Base-by-base conservation (phyloP, 345 rosid species). In the Dimocarpus longan region DNA sequence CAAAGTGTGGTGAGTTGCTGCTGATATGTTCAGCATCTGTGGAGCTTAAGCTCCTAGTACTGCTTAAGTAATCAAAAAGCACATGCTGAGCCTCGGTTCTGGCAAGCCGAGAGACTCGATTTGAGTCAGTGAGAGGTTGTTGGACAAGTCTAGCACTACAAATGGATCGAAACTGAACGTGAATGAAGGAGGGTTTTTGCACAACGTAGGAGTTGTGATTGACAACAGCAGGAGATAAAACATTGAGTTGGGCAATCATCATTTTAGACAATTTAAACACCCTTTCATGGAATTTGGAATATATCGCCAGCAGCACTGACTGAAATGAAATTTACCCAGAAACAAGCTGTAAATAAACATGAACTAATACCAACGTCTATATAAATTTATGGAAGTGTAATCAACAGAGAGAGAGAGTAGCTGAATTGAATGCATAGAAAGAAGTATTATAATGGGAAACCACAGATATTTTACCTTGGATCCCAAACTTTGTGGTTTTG, bases 11-110 rank as follows among this genome's bases (percentile, higher is more conserved):
- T 0, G 93, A 92, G 75, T 92, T 95, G 89, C 85, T 89, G 77
- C 98, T 93, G 28, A 95, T 91, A 87, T 95, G 89, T 76, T 95
- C 98, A 26, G 97, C 98, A 75, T 93, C 98, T 6, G 81, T 43
- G 71, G 82, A 89, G 68, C 83, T 78, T 40, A 87, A 63, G 84
- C 86, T 85, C 85, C 98, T 89, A 67, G 97, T 90, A 75, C 39
- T 62, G 82, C 90, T 92, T 86, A 93, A 89, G 89, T 95, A 95
- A 65, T 95, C 96, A 71, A 91, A 90, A 21, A 95, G 88, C 62
- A 84, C 95, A 46, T 24, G 84, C 44, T 88, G 94, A 69, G 93
- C 95, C 76, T 85, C 88, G 19, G 79, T 82, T 80, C 84, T 89
- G 44, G 80, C 84, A 13, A 43, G 59, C 39, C 92, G 74, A 26